phyloP scores from a whole-genome alignment of 768 basidiomycete genomes.

The Psilocybe subaeruginosa region DNA sequence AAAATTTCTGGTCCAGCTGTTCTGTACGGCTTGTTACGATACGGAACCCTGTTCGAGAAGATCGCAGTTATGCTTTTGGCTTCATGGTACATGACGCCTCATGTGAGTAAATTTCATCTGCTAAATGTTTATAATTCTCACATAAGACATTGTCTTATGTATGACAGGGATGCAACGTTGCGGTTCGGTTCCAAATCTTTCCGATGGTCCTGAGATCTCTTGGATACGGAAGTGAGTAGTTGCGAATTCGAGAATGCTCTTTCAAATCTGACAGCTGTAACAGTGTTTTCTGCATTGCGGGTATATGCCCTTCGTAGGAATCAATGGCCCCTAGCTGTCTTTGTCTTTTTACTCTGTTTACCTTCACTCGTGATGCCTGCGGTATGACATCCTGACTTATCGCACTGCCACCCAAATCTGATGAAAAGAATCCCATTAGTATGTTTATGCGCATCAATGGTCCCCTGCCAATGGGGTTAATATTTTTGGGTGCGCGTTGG shows the following conservation, averaged over 20 bases:
- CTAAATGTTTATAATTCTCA: not conserved
- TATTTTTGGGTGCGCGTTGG: constrained; percentile 13
- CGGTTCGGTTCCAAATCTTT: constrained; percentile 33
- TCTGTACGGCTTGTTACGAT: constrained; percentile 29
- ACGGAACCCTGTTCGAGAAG: constrained; percentile 34
- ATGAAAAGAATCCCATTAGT: constrained; percentile 3
- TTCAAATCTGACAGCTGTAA: constrained; percentile 1
- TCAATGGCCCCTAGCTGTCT: constrained; percentile 25
- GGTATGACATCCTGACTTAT: constrained; percentile 12
- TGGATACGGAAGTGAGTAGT: constrained; percentile 20
- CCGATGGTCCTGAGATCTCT: constrained; percentile 31
- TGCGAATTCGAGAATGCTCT: not conserved
- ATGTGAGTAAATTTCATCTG: constrained; percentile 20
- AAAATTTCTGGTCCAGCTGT: constrained; percentile 30
- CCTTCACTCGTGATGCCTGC: constrained; percentile 29
- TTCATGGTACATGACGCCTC: constrained; percentile 33
- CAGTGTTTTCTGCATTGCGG: constrained; percentile 33
- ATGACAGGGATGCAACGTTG: constrained; percentile 29
- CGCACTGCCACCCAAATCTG: not conserved
- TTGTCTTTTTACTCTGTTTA: constrained; percentile 29
- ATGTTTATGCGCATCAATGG: constrained; percentile 18
- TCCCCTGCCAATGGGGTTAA: constrained; percentile 9
- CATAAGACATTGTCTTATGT: not conserved
- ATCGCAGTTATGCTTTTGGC: constrained; percentile 31
- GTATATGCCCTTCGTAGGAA: constrained; percentile 29